phyloP scores from a whole-genome alignment of 495 filamentous ascomycete species.

The Stereocaulon alpinum region DNA sequence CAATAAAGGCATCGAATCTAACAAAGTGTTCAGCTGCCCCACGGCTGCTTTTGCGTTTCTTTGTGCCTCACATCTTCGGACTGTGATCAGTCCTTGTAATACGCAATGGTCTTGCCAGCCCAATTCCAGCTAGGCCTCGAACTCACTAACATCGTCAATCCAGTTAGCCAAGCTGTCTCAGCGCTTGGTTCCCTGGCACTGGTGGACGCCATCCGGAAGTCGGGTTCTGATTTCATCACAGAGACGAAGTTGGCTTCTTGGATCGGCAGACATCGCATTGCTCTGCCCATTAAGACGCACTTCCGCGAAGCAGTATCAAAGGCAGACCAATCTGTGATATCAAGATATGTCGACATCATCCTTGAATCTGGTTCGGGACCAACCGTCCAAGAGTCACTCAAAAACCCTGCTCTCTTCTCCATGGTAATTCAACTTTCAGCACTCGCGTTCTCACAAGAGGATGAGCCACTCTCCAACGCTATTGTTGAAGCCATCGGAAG shows the following conservation, averaged over 20 bases:
- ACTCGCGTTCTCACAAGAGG: constrained; percentile 9
- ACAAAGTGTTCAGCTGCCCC: too few relatives aligned
- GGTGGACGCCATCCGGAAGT: constrained; percentile 10
- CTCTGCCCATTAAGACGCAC: constrained; percentile 10
- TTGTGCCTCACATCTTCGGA: too few relatives aligned
- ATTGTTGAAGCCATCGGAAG: constrained; percentile 12
- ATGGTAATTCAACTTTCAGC: constrained; percentile 18
- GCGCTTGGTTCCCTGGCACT: constrained; percentile 10
- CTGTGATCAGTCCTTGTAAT: too few relatives aligned
- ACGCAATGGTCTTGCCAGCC: neutral
- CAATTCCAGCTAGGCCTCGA: constrained; percentile 15
- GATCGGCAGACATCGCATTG: constrained; percentile 13
- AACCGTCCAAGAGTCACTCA: constrained; percentile 14
- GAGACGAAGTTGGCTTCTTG: constrained; percentile 14
- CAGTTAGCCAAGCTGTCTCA: constrained; percentile 10
- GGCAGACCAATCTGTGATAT: constrained; percentile 10
- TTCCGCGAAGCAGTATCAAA: constrained; percentile 11
- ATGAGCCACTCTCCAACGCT: constrained; percentile 7
- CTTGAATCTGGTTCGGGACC: constrained; percentile 14
- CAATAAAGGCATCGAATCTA: too few relatives aligned
- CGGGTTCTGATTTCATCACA: constrained; percentile 16
- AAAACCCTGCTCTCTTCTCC: constrained; percentile 15
- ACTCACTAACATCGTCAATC: constrained; percentile 17
- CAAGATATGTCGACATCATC: constrained; percentile 17
- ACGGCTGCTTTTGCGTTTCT: too few relatives aligned